phyloP scores from a whole-genome alignment of 192 early-diverging fungal genomes.

The Linnemannia exigua region DNA sequence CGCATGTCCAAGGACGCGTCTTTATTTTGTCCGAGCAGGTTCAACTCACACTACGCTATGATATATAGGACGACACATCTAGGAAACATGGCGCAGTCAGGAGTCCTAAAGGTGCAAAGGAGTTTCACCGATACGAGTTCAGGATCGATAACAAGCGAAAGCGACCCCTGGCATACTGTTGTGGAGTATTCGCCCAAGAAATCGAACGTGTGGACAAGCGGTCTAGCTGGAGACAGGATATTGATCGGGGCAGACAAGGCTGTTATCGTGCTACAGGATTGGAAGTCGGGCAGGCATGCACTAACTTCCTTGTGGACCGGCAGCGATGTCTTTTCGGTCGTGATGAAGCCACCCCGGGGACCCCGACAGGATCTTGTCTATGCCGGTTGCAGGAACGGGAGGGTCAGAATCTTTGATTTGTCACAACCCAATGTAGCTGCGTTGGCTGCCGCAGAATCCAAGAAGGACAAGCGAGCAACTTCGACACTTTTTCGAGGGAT shows the following conservation, averaged over 20 bases:
- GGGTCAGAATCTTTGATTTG: slow-evolving; percentile 35
- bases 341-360: slow-evolving; percentile 16
- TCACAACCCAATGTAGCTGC: slow-evolving; percentile 12
- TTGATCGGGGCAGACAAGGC: slow-evolving; percentile 28
- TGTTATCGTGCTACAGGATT: slow-evolving; percentile 18
- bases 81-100: slow-evolving; percentile 32
- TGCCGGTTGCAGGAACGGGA: slow-evolving; percentile 50
- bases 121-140: not conserved
- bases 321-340: slow-evolving; percentile 49
- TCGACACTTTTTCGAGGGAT: slow-evolving; percentile 22
- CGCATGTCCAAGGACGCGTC: not conserved
- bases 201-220: slow-evolving; percentile 43
- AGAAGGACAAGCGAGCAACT: slow-evolving; percentile 5
- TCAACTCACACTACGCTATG: not conserved
- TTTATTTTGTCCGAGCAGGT: not conserved
- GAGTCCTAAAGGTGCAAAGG: slow-evolving; percentile 17
- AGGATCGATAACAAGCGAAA: not conserved
- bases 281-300: not conserved
- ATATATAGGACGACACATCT: slow-evolving; percentile 33
- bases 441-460: not conserved
- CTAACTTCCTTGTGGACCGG: slow-evolving; percentile 28
- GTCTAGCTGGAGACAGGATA: slow-evolving; percentile 5
- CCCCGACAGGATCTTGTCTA: slow-evolving; percentile 22
- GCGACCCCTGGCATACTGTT: not conserved
- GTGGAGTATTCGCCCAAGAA: slow-evolving; percentile 15